Evolutionary conservation across 805 yeast species (phyloP), one percentile per base, ranked within the genome.

Genomic region (Ogataea methanolica): DNA sequence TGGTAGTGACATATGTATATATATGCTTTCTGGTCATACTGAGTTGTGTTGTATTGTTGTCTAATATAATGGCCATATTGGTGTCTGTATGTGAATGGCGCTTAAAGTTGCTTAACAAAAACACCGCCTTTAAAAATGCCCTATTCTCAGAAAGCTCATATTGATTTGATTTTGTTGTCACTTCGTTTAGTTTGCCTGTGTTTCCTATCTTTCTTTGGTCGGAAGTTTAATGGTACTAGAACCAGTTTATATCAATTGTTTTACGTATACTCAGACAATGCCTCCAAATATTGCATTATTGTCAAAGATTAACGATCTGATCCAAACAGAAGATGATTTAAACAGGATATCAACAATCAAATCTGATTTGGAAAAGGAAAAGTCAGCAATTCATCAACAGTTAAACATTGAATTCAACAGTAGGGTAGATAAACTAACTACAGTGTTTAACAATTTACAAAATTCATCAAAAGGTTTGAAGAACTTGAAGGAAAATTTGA

Each of bases 341-440:
- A 77, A 72, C 43, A 80, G 77, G 47, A 73, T 85, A 6, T 66
- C 70, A 11, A 66, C 71, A 8, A 65, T 85, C 29, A 76, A 76
- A 46, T 79, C 75, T 45, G 85, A 80, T 49, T 66, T 85, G 42
- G 50, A 63, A 6, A 83, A 82, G 53, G 96, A 92, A 59, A 88
- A 87, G 62, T 74, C 84, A 0, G 75, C 85, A 3, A 71, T 89
- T 12, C 96, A 88, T 56, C 72, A 83, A 42, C 92, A 89, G 60
- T 70, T 92, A 53, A 80, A 79, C 57, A 68, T 85, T 37, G 85
- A 84, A 43, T 51, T 54, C 79, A 88, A n/a, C 59, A 74, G 74
- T 36, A 88, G 82, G 53, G 54, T 48, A 33, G 55, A 43, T 44
- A 55, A 41, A 56, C 54, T 58, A 54, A 44, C 60, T 45, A 26